Percentiles rank a stretch among this genome's conserved stretches.
phyloP scores from a whole-genome alignment of 2,329 filamentous ascomycete species.

The Lasiodiplodia citricola region DNA sequence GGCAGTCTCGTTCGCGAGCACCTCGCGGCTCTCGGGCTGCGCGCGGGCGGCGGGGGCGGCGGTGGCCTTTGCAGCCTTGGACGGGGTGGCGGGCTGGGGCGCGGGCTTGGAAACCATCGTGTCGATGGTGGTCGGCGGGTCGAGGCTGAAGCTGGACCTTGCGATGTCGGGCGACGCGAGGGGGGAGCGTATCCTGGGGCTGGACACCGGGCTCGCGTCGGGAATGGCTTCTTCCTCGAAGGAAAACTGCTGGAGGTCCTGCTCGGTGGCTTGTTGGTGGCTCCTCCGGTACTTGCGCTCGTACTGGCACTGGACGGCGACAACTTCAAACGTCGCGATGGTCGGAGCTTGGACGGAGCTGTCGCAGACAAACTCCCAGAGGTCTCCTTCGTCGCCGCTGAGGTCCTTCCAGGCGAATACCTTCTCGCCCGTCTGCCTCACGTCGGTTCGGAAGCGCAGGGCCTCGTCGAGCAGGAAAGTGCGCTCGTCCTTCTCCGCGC shows the following conservation, averaged over 20 bases:
- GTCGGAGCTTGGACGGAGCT: conserved; percentile 70
- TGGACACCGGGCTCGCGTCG: conserved; percentile 62
- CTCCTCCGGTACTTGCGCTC: conserved; percentile 89
- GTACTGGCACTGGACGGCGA: conserved; percentile 93
- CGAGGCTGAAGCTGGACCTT: conserved; percentile 24
- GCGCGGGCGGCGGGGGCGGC: conserved; percentile 64
- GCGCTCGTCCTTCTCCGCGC: conserved; percentile 91
- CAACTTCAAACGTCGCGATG: conserved; percentile 78
- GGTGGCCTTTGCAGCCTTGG: conserved; percentile 56
- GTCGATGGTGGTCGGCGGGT: conserved; percentile 22
- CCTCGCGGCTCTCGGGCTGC: conserved; percentile 72
- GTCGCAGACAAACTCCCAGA: conserved; percentile 99
- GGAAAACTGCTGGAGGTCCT: conserved; percentile 81
- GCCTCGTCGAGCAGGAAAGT: conserved; percentile 93
- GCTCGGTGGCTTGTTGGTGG: conserved; percentile 78
- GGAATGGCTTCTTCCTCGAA: conserved; percentile 71
- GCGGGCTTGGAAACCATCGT: conserved; percentile 29
- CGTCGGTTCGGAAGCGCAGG: conserved; percentile 84
- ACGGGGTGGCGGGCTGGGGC: conserved; percentile 48
- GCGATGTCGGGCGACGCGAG: conserved; percentile 36
- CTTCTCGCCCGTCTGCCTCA: conserved; percentile 78
- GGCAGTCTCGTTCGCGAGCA: conserved; percentile 74
- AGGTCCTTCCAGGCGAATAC: conserved; percentile 94
- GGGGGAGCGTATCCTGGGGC: conserved; percentile 50
- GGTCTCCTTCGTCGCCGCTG: conserved; percentile 88